Conservation (phyloP, 106 monocot genomes). For the Dioscorea alata region DNA sequence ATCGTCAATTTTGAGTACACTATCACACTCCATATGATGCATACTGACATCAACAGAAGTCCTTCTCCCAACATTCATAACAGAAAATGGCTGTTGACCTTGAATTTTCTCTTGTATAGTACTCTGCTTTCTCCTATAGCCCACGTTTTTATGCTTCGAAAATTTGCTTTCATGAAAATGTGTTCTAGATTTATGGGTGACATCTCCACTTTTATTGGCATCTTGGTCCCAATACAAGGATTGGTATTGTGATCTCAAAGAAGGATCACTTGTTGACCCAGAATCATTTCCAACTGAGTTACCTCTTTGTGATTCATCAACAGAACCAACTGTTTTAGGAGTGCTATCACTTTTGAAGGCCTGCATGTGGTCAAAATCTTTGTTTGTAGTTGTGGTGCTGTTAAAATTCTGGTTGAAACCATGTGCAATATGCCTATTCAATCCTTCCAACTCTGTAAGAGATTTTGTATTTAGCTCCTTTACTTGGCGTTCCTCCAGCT, state of each 20-base stretch:
- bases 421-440: neutral
- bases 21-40: conserved; percentile 5
- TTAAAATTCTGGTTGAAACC: neutral
- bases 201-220: neutral
- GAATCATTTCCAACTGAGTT: too few species aligned
- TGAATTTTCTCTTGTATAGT: conserved; percentile 19
- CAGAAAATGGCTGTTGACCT: conserved; percentile 15
- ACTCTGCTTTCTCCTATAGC: conserved; percentile 40
- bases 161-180: conserved; percentile 13
- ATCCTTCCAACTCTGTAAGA: too few species aligned
- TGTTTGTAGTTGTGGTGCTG: neutral
- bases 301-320: neutral
- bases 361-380: neutral
- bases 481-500: too few species aligned
- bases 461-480: too few species aligned
- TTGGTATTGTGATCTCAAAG: neutral
- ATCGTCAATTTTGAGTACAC: conserved; percentile 11
- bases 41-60: neutral
- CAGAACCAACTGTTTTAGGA: neutral
- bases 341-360: neutral
- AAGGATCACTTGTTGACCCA: neutral
- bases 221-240: neutral
- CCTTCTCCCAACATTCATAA: conserved; percentile 9
- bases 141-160: conserved; percentile 41
- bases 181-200: conserved; percentile 7